phyloP scores from a whole-genome alignment of 139 green algal genomes.

The Chlamydomonas asymmetrica region DNA sequence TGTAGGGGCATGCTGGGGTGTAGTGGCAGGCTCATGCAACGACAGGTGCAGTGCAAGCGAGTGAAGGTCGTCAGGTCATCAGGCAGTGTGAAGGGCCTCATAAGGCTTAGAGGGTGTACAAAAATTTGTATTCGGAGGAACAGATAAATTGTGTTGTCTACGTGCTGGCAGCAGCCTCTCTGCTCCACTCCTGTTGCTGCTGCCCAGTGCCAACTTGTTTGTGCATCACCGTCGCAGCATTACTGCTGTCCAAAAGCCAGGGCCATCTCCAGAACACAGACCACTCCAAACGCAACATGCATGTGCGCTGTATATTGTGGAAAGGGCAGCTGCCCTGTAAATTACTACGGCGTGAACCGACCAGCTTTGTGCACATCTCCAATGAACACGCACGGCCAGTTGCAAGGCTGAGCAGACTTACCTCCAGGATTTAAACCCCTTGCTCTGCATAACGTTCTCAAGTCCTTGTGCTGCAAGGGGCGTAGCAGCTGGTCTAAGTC shows the following conservation, averaged over 20 bases:
- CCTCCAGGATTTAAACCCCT: conserved; percentile 18
- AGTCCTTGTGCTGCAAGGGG: conserved; percentile 9
- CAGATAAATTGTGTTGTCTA: not conserved
- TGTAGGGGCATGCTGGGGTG: not conserved
- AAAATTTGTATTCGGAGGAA: not conserved
- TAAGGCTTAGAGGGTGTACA: not conserved
- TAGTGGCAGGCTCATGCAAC: not conserved
- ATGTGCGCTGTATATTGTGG: not conserved
- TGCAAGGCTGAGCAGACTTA: not conserved
- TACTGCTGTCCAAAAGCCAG: not conserved
- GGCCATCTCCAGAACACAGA: not conserved
- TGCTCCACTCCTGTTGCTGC: not conserved
- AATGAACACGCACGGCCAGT: not conserved
- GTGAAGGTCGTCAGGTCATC: not conserved
- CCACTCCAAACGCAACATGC: not conserved
- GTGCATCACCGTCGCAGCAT: not conserved
- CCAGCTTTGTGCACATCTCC: not conserved
- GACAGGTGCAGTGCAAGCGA: not conserved
- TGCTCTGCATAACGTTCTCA: not conserved
- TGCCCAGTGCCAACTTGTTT: not conserved
- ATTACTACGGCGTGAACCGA: not conserved
- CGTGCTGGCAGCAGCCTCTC: not conserved
- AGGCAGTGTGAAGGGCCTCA: not conserved
- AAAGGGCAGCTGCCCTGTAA: not conserved
- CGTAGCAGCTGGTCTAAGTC: conserved; percentile 16